Evolutionary conservation across 176 grass and related monocot genomes (phyloP).

Genomic region (Cenchrus americanus): DNA sequence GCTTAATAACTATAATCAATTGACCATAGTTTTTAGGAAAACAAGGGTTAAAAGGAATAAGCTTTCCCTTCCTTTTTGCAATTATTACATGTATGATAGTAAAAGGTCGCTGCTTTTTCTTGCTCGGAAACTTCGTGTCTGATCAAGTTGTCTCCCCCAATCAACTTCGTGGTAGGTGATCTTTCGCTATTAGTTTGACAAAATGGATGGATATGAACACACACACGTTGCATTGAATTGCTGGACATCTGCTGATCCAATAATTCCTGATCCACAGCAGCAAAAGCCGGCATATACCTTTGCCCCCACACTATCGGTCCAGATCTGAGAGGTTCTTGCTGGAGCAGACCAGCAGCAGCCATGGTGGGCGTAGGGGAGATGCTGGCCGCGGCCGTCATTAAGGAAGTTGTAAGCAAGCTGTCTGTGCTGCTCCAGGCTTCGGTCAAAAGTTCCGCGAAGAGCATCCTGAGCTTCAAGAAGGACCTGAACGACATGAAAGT

Average conservation of each 20-base stretch:
- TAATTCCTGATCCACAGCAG: neutral
- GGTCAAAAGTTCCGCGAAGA: neutral
- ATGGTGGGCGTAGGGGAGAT: slow-evolving; percentile 4
- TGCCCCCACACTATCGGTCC: neutral
- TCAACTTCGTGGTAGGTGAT: neutral
- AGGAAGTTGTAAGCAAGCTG: neutral
- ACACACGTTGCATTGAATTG: neutral
- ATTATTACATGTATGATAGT: too few relatives aligned
- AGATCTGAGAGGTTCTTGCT: too few relatives aligned
- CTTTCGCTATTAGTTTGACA: neutral
- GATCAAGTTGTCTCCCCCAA: neutral
- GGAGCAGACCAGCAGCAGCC: too few relatives aligned
- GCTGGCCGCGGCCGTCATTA: neutral
- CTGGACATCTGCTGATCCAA: neutral
- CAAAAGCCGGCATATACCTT: neutral
- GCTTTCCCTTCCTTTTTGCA: too few relatives aligned
- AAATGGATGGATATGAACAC: neutral
- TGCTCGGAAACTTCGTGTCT: too few relatives aligned
- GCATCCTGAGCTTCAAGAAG: neutral
- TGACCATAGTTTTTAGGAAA: too few relatives aligned
- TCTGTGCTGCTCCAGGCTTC: neutral
- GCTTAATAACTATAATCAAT: too few relatives aligned
- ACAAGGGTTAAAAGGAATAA: too few relatives aligned
- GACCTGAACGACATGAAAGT: neutral
- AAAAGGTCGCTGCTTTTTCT: too few relatives aligned